Evolutionary conservation across 148 eudicot species (phyloP), one percentile per base, ranked within the genome.

Genomic region (Diospyros kaki): DNA sequence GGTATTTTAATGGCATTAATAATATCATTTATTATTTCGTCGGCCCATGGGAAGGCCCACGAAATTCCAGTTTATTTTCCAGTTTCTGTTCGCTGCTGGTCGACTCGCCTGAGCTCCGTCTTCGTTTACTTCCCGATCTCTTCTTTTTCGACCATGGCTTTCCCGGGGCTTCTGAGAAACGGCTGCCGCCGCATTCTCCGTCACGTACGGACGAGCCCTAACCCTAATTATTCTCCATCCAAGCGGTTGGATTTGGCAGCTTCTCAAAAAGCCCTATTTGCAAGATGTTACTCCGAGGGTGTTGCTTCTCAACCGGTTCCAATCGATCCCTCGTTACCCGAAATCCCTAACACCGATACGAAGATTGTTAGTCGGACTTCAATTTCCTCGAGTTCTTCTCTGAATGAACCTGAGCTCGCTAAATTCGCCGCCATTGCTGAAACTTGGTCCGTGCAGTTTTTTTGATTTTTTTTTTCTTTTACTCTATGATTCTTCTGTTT

Each of bases 381-480:
- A 14, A 72, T 9, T 13, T 54, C 56, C 1, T 77, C 83, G 0
- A 73, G 75, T 40, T 90, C 94, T 46, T 93, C 98, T 11, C 80
- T 91, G 60, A 84, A 89, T 59, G 78, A 86, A 64, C 66, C 75
- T 11, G 98, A 93, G 67, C 86, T 91, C 6, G 86, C 84, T 4
- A 93, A 89, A 71, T 93, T 93, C 48, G 76, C 94, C 50, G 90
- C 96, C 76, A 82, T 93, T 81, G 87, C 98, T 43, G 96, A 91
- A 43, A 85, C 93, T 38, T 93, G 98, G 96, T 91, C 56, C 59
- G 85, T 77, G 11, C 13, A 2, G 15, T 39, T 28, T 28, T 28
- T 28, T 28, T 28, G 28, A 1, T 61, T 51, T 43, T 9, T 54
- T 68, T 59, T 45, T 52, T 40, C 39, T 66, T 68, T 7, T 43